Base-by-base conservation (phyloP, 495 filamentous ascomycete species). In the Mytilinidion resinicola region DNA sequence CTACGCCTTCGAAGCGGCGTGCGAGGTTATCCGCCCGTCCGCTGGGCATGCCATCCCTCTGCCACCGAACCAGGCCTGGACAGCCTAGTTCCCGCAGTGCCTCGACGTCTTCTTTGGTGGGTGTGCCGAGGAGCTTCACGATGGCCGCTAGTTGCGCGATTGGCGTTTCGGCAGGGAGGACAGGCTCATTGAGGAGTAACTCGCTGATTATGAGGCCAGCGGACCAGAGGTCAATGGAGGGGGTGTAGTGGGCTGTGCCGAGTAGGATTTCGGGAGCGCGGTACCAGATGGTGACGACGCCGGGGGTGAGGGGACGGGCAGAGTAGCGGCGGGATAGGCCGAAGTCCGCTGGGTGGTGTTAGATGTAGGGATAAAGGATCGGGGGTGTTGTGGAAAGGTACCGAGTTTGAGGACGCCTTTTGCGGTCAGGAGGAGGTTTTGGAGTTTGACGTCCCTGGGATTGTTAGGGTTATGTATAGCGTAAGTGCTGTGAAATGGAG, bases 131-230 rank as follows among this genome's bases (percentile, higher is more conserved):
- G 5, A 77, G 66, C 37, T 73, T 72, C 36, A 70, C 64, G 36
- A 76, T 76, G 14, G 76, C 66, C 5, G 63, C 47, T n/a, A 77
- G 69, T 53, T 77, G 75, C 46, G 75, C 71, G 30, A 77, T 57
- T 14, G 74, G 67, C 0, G 68, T 72, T 48, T 77, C 71, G 6
- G 75, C 74, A 2, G 75, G 74, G 15, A 77, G 65, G 37, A 73
- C 69, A 4, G 74, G 74, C 21, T 67, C 56, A 38, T 72, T 72
- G 10, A 69, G 63, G 35, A 77, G 63, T 14, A 77, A 56, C 59
- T 77, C 75, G 25, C 72, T 72, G 58, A 77, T 74, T 11, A 77
- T 74, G 44, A 76, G 70, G 14, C 76, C 75, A 9, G 74, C 65
- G 25, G 75, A 76, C 76, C 75, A 77, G 38, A 77, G 58, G 49